These are phyloP conservation scores for Cladophialophora carrionii DNA, from an alignment of 2,329 filamentous ascomycete species.

Conservation along the genomic window DNA sequence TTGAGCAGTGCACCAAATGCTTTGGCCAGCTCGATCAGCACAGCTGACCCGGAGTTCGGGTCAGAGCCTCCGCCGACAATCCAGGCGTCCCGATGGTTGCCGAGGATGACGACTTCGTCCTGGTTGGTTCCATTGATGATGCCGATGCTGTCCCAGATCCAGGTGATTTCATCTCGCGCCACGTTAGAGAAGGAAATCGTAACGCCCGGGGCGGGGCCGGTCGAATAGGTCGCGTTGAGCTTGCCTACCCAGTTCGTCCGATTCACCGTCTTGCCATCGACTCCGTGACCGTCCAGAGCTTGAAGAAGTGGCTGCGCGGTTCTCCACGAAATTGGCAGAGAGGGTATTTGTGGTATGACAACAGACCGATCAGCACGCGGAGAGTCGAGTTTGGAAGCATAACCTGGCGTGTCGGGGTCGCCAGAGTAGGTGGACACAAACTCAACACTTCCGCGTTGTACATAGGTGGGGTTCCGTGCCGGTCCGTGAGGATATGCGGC, in stretches of 20 bases:
- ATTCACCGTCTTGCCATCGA: constrained; percentile 41
- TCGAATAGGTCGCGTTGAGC: constrained; percentile 43
- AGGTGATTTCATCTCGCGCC: constrained; percentile 38
- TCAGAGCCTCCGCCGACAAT: constrained; percentile 58
- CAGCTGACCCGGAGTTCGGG: constrained; percentile 56
- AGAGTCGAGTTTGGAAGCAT: constrained; percentile 41
- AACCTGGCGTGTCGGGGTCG: constrained; percentile 42
- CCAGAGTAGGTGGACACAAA: constrained; percentile 39
- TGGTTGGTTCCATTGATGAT: constrained; percentile 41
- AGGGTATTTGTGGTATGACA: constrained; percentile 44
- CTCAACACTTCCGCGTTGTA: constrained; percentile 53
- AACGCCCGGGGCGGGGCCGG: constrained; percentile 39
- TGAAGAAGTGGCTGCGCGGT: constrained; percentile 42
- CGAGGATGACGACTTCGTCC: constrained; percentile 54
- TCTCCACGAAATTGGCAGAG: constrained; percentile 41
- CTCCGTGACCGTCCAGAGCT: constrained; percentile 44
- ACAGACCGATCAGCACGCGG: constrained; percentile 39
- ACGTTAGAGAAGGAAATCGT: constrained; percentile 39
- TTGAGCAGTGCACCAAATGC: constrained; percentile 54
- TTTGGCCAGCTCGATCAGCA: constrained; percentile 56
- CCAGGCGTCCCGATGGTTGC: constrained; percentile 61
- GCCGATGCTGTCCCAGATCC: constrained; percentile 40
- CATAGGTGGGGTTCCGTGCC: constrained; percentile 51
- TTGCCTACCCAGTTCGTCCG: constrained; percentile 43
- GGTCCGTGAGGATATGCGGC: constrained; percentile 50